Conservation (phyloP, 1,284 basidiomycete genomes). For the Fistulinella cinereoalba region DNA sequence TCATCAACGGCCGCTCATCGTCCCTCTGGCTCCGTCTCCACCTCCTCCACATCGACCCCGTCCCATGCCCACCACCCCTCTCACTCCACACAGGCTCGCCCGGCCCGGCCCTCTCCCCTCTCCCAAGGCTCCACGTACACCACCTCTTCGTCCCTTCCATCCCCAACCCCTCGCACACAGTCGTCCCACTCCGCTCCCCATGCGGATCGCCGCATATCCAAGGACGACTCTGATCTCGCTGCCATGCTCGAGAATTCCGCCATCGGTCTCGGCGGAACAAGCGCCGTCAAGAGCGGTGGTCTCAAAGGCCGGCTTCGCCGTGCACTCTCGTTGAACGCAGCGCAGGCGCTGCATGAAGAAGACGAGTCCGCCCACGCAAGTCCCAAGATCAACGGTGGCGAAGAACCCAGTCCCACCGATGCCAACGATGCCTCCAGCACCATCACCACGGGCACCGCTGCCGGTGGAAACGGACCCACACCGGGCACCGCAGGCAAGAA, state of each 20-base stretch:
- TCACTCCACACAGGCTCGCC: conserved; percentile 45
- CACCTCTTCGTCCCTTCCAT: conserved; percentile 25
- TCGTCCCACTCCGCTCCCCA: conserved; percentile 9
- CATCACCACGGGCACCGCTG: conserved; percentile 14
- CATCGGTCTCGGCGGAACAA: conserved; percentile 34
- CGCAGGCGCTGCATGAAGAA: conserved; percentile 57
- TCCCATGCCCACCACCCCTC: conserved; percentile 34
- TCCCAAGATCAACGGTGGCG: conserved; percentile 26
- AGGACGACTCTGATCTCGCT: conserved; percentile 71
- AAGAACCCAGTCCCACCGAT: conserved; percentile 25
- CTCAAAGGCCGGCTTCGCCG: conserved; percentile 76
- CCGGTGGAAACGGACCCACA: conserved; percentile 19
- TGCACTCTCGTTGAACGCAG: conserved; percentile 66
- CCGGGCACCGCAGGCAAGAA: conserved; percentile 53
- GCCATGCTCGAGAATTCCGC: conserved; percentile 53
- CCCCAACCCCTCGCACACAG: conserved; percentile 14
- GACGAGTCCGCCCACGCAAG: conserved; percentile 35
- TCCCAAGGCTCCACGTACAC: conserved; percentile 64
- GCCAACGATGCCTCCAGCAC: conserved; percentile 30
- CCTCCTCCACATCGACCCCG: conserved; percentile 37
- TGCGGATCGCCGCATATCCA: conserved; percentile 71
- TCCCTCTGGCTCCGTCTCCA: conserved; percentile 36
- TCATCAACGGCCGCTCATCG: conserved; percentile 23
- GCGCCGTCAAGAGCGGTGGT: conserved; percentile 53
- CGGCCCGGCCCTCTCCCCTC: conserved; percentile 70